A percentile compares a stretch with the other conserved stretches of the same genome.
Conservation (phyloP, 306 rosid genomes). For the Abrus pulchellus region DNA sequence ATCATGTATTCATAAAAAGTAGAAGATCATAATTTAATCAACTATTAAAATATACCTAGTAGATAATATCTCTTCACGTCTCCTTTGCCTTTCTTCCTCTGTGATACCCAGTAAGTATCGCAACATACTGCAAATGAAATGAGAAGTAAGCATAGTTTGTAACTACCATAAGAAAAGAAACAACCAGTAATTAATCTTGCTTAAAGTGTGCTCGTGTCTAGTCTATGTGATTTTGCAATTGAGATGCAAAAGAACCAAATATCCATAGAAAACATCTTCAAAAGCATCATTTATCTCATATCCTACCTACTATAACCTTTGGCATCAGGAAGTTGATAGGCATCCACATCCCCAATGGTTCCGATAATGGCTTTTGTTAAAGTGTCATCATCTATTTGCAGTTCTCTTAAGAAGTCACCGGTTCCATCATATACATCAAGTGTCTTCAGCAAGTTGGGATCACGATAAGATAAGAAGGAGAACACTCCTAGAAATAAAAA, state of each 20-base stretch:
- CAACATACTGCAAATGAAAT: conserved; percentile 65
- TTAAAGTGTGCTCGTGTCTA: background rate
- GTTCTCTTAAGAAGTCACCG: conserved; percentile 76
- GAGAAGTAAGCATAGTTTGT: conserved; percentile 11
- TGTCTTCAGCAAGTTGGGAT: conserved; percentile 95
- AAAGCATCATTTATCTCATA: conserved; percentile 12
- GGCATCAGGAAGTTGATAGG: conserved; percentile 99
- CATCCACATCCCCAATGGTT: conserved; percentile 95
- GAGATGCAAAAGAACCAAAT: conserved; percentile 18
- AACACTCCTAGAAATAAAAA: conserved; percentile 74
- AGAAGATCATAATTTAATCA: conserved; percentile 35
- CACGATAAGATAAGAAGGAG: conserved; percentile 95
- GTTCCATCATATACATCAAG: conserved; percentile 94
- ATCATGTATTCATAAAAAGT: conserved; percentile 23
- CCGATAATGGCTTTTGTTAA: conserved; percentile 93
- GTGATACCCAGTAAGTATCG: conserved; percentile 86
- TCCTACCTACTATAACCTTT: conserved; percentile 97
- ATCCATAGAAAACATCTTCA: conserved; percentile 30
- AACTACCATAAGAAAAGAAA: conserved; percentile 16
- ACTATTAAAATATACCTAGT: conserved; percentile 67
- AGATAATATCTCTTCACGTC: conserved; percentile 91
- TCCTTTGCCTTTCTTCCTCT: conserved; percentile 88
- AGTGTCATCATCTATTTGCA: conserved; percentile 81
- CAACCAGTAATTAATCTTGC: conserved; percentile 21
- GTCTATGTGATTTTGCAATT: background rate